Conservation (phyloP, 1,139 yeast genomes). For the Kodamaea derodonti region DNA sequence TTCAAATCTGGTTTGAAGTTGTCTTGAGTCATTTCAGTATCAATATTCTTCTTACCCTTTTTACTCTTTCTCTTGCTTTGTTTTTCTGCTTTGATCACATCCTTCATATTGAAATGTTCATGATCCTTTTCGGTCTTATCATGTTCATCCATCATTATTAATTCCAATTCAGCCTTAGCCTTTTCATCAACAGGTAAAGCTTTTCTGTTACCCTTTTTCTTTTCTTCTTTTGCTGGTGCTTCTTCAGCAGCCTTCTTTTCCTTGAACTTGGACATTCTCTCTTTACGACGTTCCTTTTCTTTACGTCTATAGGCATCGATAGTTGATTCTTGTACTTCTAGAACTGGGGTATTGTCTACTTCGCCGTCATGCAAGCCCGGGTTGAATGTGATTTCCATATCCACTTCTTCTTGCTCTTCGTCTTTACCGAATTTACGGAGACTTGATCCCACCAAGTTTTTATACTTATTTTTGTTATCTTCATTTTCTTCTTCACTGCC, state of each 20-base stretch:
- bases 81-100: conserved; percentile 70
- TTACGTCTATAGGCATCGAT: conserved; percentile 81
- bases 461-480: conserved; percentile 57
- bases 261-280: conserved; percentile 71
- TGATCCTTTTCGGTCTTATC: conserved; percentile 38
- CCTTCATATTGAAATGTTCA: conserved; percentile 78
- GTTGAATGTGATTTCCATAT: conserved; percentile 93
- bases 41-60: conserved; percentile 39
- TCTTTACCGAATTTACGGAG: conserved; percentile 26
- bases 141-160: conserved; percentile 69
- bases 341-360: conserved; percentile 19
- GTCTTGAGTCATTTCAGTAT: conserved; percentile 46
- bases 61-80: conserved; percentile 52
- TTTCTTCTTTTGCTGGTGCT: conserved; percentile 3
- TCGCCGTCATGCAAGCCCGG: conserved; percentile 69
- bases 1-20: conserved; percentile 63
- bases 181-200: conserved; percentile 30
- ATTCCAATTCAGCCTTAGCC: conserved; percentile 67
- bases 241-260: conserved; percentile 45
- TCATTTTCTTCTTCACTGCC: conserved; percentile 41
- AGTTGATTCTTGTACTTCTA: conserved; percentile 62
- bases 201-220: conserved; percentile 18
- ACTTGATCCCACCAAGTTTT: conserved; percentile 52
- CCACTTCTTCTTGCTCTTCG: conserved; percentile 56
- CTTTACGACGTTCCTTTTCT: conserved; percentile 87